Evolutionary conservation across 495 filamentous ascomycete species (phyloP).

Genomic region (Cryomyces minteri): DNA sequence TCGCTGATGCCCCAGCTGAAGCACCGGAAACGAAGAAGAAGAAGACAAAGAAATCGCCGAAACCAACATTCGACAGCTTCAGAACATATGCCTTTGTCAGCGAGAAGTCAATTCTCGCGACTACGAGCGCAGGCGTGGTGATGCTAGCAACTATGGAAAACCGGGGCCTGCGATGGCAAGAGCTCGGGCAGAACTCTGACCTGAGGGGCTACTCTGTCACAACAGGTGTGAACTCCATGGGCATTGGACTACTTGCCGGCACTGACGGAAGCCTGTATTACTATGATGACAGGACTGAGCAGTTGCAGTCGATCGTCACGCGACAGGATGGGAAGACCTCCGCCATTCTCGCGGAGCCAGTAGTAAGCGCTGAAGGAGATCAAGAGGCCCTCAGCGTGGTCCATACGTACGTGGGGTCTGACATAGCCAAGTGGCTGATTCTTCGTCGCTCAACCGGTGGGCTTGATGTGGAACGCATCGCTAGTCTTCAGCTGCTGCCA

Average conservation of each 20-base stretch:
- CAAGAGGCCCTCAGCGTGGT: not conserved
- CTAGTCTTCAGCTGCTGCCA: conserved; percentile 1
- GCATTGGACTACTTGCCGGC: conserved; percentile 32
- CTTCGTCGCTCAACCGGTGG: not conserved
- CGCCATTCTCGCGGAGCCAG: conserved; percentile 22
- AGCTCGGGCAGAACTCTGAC: conserved; percentile 2
- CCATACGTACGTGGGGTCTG: not conserved
- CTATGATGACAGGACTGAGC: conserved; percentile 17
- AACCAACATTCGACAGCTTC: conserved; percentile 22
- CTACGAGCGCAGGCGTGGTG: conserved; percentile 39
- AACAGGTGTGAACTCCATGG: conserved; percentile 11
- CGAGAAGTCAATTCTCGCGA: conserved; percentile 33
- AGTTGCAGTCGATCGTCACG: not conserved
- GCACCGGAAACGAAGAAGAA: not conserved
- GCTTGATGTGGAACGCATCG: not conserved
- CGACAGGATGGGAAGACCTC: conserved; percentile 27
- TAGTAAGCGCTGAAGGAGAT: not conserved
- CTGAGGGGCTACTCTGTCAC: conserved; percentile 29
- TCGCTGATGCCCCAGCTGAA: not conserved
- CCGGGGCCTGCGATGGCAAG: not conserved
- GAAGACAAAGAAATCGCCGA: conserved; percentile 1
- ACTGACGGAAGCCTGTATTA: conserved; percentile 31
- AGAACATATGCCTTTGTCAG: conserved; percentile 50
- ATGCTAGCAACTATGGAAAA: conserved; percentile 24
- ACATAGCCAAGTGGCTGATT: not conserved